These are phyloP conservation scores for Euptelea pleiosperma DNA, from an alignment of 164 flowering plant genomes.

Conservation along the genomic window DNA sequence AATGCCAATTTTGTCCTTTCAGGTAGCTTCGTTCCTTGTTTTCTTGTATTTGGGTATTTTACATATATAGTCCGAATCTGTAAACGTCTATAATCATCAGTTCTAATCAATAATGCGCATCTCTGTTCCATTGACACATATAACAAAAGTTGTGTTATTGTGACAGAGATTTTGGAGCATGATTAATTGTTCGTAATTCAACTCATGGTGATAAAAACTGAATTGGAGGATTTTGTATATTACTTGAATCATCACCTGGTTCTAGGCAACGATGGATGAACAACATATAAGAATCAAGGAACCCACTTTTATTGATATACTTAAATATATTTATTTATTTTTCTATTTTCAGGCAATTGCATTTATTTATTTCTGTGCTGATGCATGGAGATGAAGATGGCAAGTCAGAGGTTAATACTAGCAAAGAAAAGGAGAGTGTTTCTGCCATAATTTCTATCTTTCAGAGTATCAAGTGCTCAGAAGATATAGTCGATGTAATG, in stretches of 20 bases:
- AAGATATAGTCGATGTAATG: constrained; percentile 57
- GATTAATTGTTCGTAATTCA: no score
- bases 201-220: no score
- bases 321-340: not conserved
- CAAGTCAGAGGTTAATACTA: constrained; percentile 39
- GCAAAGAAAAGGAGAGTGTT: constrained; percentile 49
- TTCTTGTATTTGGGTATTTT: no score
- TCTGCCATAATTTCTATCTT: constrained; percentile 51
- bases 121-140: no score
- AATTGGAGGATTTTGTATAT: no score
- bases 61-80: no score
- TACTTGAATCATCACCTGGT: constrained; percentile 1
- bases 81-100: no score
- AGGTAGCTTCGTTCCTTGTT: no score
- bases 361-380: constrained; percentile 62
- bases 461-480: constrained; percentile 57
- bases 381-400: constrained; percentile 66
- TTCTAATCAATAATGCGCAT: no score
- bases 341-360: constrained; percentile 53
- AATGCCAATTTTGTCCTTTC: no score
- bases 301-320: not conserved
- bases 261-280: not conserved
- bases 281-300: not conserved
- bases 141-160: no score
- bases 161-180: no score